Base-by-base conservation (phyloP, 163 green algal genomes). In the Chlorella variabilis region DNA sequence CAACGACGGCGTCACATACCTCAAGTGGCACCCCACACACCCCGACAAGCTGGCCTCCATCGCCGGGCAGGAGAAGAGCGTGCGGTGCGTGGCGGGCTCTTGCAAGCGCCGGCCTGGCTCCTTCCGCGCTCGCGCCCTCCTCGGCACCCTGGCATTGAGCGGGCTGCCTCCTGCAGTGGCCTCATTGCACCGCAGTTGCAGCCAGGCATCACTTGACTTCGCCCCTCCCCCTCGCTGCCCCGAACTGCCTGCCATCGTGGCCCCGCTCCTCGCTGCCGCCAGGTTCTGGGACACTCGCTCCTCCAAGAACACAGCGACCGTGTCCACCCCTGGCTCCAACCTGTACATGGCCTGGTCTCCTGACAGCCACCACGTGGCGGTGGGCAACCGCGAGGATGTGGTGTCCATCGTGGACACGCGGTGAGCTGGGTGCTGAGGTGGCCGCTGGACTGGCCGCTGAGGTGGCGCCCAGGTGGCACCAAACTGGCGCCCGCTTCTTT, bases 11-110 rank as follows among this genome's bases (percentile, higher is more conserved):
- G 85, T 89, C 33, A 80, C 63, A 48, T 75, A 80, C 54, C 39
- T 89, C 42, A 20, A 45, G 21, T 89, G 85, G 85, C 81, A 89
- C 71, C 85, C 85, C 33, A 80, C 25, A 34, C 69, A 87, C 75
- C 58, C 68, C 3, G 73, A 89, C 42, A 76, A 65, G 59, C 77
- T 89, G 29, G 85, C 80, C 1, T 88, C 84, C 11, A 79, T 81
- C 27, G 71, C 66, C 0, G 36, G 42, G 9, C 29, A 65, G 41
- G 84, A 88, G 56, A 81, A 81, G 33, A 79, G 33, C 23, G 66
- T 88, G 59, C 45, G 84, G 82, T 81, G 75, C 31, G 71, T 36
- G 51, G 20, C 5, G 17, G 42, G 4, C 11, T 27, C 25, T 8
- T 38, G 62, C 25, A 42, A 31, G 42, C 5, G 63, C 5, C 9